Evolutionary conservation across 2,329 filamentous ascomycete species (phyloP), one percentile per base, ranked within the genome.

Genomic region (Aspergillus calidoustus): DNA sequence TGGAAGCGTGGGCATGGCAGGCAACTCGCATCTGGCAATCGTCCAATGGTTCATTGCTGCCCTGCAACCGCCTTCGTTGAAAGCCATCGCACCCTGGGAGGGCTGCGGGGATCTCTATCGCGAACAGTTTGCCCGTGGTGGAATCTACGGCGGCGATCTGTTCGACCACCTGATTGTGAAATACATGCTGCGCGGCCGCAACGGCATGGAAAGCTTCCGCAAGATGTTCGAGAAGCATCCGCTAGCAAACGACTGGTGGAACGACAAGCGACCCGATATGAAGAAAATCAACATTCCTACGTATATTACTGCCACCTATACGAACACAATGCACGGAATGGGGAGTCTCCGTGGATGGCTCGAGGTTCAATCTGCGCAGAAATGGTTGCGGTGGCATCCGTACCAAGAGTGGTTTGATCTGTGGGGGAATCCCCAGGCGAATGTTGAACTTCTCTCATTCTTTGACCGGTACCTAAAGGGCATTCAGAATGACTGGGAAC

Each of bases 81-180:
- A 71, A 13, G 73, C 74, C 0, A 80, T 83, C 23, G 80, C 79
- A 0, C 83, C 72, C 52, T 80, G 79, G 80, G 82, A 84, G 66
- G 81, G 62, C 11, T 77, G 71, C 50, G 75, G 74, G 0, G 82
- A 84, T 64, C 63, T 82, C 2, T 83, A 81, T 62, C 76, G 80
- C 1, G 81, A 84, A 64, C 75, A 78, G 23, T 78, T 82, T 61
- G 74, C 72, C 23, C 75, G 81, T 7, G 81, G 81, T n/a, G 80
- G 81, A 34, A 54, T 57, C 8, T 60, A 60, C n/a, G 51, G 51
- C 0, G 15, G 62, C 54, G 31, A 69, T 62, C 60, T 74, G 70
- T 81, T 80, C 56, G 77, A 80, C 57, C 71, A 77, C 22, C 43
- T 59, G 1, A 79, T 79, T 55, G 71, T 74, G 17, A 72, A 75